Conservation (phyloP, 805 yeast genomes). For the Ogataea henricii region DNA sequence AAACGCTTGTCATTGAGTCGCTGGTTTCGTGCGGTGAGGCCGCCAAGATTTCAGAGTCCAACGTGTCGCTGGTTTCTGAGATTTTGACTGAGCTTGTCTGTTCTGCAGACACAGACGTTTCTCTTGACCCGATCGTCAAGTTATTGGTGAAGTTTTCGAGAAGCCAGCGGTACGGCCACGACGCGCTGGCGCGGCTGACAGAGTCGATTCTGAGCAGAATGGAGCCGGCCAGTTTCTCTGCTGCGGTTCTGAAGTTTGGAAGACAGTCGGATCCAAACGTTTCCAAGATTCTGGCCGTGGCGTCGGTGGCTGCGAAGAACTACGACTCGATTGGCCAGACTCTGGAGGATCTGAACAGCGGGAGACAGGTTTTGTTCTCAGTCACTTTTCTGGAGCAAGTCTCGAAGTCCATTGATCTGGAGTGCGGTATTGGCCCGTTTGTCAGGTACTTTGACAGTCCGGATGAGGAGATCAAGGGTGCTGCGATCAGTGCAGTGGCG, state of each 20-base stretch:
- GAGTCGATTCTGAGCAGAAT: conserved; percentile 18
- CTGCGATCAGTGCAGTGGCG: conserved; percentile 58
- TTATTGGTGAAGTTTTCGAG: conserved; percentile 20
- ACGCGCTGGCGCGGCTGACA: conserved; percentile 20
- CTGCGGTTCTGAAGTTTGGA: conserved; percentile 21
- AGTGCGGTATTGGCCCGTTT: conserved; percentile 40
- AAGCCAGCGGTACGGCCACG: conserved; percentile 22
- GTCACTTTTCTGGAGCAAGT: conserved; percentile 51
- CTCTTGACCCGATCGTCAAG: conserved; percentile 14
- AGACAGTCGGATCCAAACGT: conserved; percentile 26
- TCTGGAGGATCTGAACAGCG: conserved; percentile 21
- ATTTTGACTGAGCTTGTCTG: conserved; percentile 16
- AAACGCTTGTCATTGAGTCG: conserved; percentile 5
- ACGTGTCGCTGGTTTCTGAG: conserved; percentile 12
- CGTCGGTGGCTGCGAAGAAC: conserved; percentile 36
- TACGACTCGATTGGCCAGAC: conserved; percentile 30
- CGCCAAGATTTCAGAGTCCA: conserved; percentile 14
- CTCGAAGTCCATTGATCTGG: conserved; percentile 39
- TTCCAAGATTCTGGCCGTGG: conserved; percentile 35
- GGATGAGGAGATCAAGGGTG: conserved; percentile 41
- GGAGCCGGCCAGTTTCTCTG: conserved; percentile 15
- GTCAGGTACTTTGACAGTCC: conserved; percentile 30
- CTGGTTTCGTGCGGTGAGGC: conserved; percentile 14
- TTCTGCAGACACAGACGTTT: conserved; percentile 1
- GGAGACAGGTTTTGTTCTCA: conserved; percentile 30